Evolutionary conservation across 176 grass and related monocot species (phyloP).

Genomic region (Phragmites australis): DNA sequence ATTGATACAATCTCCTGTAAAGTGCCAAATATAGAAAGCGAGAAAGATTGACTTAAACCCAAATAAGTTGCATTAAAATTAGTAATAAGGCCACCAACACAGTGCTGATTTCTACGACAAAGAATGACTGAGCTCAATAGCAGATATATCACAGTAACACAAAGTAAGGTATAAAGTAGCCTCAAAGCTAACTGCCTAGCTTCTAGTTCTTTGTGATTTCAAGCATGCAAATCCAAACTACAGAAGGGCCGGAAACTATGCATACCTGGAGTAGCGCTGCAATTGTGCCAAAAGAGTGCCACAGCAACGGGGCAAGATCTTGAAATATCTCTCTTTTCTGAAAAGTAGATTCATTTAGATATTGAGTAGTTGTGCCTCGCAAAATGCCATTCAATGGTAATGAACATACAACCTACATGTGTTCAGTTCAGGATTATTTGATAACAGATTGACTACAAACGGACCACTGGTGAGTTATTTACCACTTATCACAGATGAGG

Average conservation of each 20-base stretch:
- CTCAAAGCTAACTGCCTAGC: not conserved
- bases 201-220: not conserved
- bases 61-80: constrained; percentile 11
- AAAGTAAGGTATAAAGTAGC: not conserved
- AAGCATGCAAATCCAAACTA: constrained; percentile 21
- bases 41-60: constrained; percentile 13
- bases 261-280: constrained; percentile 87
- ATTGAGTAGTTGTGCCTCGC: not conserved
- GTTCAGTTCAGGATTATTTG: not conserved
- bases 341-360: not conserved
- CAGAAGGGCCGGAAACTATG: not conserved
- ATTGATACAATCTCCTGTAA: constrained; percentile 95
- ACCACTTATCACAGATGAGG: not conserved
- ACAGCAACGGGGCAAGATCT: constrained; percentile 86
- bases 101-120: constrained; percentile 5
- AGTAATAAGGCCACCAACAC: constrained; percentile 3
- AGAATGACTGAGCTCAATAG: not conserved
- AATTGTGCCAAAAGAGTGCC: constrained; percentile 93
- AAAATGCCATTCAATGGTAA: constrained; percentile 13
- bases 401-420: not conserved
- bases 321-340: constrained; percentile 92
- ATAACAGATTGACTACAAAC: not conserved
- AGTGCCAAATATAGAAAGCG: constrained; percentile 9
- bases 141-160: constrained; percentile 3
- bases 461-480: not conserved